Base-by-base conservation (phyloP, 2,329 filamentous ascomycete genomes). In the Trichophyton verrucosum region DNA sequence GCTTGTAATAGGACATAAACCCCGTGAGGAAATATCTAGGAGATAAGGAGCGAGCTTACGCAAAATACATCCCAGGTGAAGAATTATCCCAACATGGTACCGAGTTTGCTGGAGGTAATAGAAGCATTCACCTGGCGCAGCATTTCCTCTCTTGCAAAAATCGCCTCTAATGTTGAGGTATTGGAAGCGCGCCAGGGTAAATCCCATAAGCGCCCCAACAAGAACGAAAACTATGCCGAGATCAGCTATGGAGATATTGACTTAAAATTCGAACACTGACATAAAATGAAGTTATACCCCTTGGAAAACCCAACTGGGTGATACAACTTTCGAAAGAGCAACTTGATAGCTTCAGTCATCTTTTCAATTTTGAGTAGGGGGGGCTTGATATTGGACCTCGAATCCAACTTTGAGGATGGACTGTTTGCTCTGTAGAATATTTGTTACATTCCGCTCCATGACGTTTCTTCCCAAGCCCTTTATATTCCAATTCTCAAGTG, bases 111-210 rank as follows among this genome's bases (percentile, higher is more conserved):
- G 63, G 62, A 59, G 49, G 27, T 75, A 76, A 65, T 73, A 78
- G 67, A 76, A 80, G 64, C 72, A 76, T 68, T 79, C 77, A 11
- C 76, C 75, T 0, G 77, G 75, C 0, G 71, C 70, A 2, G 71
- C 69, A 42, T 53, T 44, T 7, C 57, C 57, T 40, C 1, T 17
- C 9, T 33, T 47, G 42, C 57, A 58, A 17, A 58, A 58, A n/a
- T 27, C 22, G 13, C 46, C 59, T 27, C 33, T 67, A 11, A 58
- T 63, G 27, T 53, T 55, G 7, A 85, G 70, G 65, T 79, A 82
- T 47, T 68, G 68, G 1, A 82, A 65, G 4, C 80, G 77, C 2
- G 77, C 73, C 13, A 83, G 72, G 3, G 71, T 67, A 66, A 85
- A 83, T 13, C 73, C 75, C 15, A 80, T 61, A 5, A 82, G 67